Evolutionary conservation across 2,329 filamentous ascomycete species (phyloP).

Genomic region (Bertia moriformis): DNA sequence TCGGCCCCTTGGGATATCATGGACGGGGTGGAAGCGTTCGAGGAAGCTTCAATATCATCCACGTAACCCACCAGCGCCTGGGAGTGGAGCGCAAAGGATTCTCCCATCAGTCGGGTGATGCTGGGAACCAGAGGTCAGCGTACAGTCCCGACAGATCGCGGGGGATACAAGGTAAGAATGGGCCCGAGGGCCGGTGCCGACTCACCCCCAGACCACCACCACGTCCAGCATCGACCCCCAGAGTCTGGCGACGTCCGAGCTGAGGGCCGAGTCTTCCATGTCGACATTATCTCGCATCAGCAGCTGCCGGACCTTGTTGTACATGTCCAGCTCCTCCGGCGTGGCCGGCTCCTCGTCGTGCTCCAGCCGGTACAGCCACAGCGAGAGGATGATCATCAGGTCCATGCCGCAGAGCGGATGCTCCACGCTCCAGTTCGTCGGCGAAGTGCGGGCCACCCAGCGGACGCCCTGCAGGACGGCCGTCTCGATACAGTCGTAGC

Average conservation of each 20-base stretch:
- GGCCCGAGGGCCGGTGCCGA: no score
- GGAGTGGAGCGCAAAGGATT: slow-evolving; percentile 91
- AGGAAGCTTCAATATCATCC: slow-evolving; percentile 61
- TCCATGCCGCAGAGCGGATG: slow-evolving; percentile 93
- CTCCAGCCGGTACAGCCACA: slow-evolving; percentile 98
- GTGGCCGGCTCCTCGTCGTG: slow-evolving; percentile 87
- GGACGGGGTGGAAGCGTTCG: slow-evolving; percentile 55
- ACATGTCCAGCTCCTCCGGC: slow-evolving; percentile 75
- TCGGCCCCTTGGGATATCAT: slow-evolving; percentile 60
- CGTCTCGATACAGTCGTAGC: slow-evolving; percentile 94
- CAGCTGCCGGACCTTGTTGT: slow-evolving; percentile 77
- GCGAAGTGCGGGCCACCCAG: slow-evolving; percentile 94
- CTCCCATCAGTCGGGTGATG: slow-evolving; percentile 90
- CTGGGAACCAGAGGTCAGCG: slow-evolving; percentile 32
- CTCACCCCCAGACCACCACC: slow-evolving; percentile 98
- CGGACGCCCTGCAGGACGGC: slow-evolving; percentile 86
- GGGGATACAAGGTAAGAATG: background rate
- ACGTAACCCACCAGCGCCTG: slow-evolving; percentile 91
- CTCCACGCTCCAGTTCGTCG: slow-evolving; percentile 98
- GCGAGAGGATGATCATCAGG: slow-evolving; percentile 89
- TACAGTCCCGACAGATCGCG: background rate
- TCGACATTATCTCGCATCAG: slow-evolving; percentile 85
- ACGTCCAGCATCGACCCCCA: slow-evolving; percentile 98
- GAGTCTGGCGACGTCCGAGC: slow-evolving; percentile 83
- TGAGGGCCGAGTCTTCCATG: slow-evolving; percentile 67